Evolutionary conservation across 139 green algal species (phyloP).

Genomic region (Eudorina sp.): DNA sequence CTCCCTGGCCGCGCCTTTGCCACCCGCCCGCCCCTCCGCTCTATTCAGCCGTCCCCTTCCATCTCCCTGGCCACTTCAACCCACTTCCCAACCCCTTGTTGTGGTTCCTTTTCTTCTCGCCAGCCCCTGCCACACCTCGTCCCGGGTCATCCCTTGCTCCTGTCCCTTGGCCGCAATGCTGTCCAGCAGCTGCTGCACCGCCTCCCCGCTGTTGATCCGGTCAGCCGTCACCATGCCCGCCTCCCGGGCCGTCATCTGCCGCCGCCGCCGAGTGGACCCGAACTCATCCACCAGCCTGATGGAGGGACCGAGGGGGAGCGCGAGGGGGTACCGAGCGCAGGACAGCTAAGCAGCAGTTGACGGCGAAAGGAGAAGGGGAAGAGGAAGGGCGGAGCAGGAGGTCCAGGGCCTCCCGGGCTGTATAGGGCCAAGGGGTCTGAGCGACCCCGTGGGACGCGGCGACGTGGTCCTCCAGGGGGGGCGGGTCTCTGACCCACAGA

Average conservation of each 20-base stretch:
- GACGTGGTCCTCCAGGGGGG: no score
- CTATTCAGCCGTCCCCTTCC: no score
- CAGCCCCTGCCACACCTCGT: slow-evolving; percentile 38
- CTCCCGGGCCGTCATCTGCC: slow-evolving; percentile 66
- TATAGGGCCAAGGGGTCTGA: no score
- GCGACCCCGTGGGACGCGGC: no score
- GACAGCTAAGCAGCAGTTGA: not conserved
- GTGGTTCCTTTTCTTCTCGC: no score
- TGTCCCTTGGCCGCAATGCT: slow-evolving; percentile 31
- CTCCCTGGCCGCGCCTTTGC: no score
- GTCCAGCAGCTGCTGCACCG: slow-evolving; percentile 43
- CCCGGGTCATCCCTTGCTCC: slow-evolving; percentile 40
- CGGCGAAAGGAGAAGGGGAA: not conserved
- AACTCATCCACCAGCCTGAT: slow-evolving; percentile 71
- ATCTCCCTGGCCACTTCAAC: no score
- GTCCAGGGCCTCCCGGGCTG: no score
- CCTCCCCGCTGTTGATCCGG: slow-evolving; percentile 47
- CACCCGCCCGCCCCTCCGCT: no score
- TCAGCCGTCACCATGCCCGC: slow-evolving; percentile 58
- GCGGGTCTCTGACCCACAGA: no score
- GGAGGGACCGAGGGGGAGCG: not conserved
- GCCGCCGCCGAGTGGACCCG: slow-evolving; percentile 61
- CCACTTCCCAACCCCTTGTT: no score
- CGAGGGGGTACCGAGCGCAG: not conserved
- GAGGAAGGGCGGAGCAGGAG: no score